phyloP scores from a whole-genome alignment of 2,329 filamentous ascomycete genomes.

The Aspergillus proliferans region DNA sequence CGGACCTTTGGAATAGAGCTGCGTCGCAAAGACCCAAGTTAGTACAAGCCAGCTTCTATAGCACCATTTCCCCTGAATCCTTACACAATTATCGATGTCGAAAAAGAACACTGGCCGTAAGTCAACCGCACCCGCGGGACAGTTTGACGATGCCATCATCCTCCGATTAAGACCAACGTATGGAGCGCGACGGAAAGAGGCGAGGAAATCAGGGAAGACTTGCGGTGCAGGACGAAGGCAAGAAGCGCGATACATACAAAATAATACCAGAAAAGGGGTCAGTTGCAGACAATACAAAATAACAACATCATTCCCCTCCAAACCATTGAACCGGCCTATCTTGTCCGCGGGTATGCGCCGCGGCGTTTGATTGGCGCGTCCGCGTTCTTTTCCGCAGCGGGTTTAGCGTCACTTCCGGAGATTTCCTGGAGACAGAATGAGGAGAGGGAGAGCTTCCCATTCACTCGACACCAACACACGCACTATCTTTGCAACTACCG shows the following conservation, averaged over 20 bases:
- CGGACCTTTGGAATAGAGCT: constrained; percentile 80
- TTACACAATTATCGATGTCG: constrained; percentile 93
- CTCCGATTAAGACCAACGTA: constrained; percentile 6
- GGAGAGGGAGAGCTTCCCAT: background rate
- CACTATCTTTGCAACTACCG: background rate
- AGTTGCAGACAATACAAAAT: background rate
- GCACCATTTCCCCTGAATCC: constrained; percentile 18
- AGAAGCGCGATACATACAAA: background rate
- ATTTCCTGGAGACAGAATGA: background rate
- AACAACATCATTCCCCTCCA: background rate
- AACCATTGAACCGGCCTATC: background rate
- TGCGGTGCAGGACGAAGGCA: background rate
- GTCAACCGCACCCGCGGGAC: constrained; percentile 21
- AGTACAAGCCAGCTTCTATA: constrained; percentile 4
- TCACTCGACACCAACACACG: background rate
- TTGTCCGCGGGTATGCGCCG: background rate
- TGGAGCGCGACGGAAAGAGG: constrained; percentile 1
- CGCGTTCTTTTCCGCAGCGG: constrained; percentile 3
- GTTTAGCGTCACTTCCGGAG: constrained; percentile 10
- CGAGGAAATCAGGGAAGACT: background rate
- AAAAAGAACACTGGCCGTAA: constrained; percentile 62
- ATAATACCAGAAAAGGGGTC: background rate
- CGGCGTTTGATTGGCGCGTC: background rate
- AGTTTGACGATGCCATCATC: constrained; percentile 16
- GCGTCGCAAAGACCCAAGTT: constrained; percentile 2